A percentile compares a stretch with the other conserved stretches of the same genome.
phyloP scores from a whole-genome alignment of 352 stramenopile genomes.

The Pythium diclinum region DNA sequence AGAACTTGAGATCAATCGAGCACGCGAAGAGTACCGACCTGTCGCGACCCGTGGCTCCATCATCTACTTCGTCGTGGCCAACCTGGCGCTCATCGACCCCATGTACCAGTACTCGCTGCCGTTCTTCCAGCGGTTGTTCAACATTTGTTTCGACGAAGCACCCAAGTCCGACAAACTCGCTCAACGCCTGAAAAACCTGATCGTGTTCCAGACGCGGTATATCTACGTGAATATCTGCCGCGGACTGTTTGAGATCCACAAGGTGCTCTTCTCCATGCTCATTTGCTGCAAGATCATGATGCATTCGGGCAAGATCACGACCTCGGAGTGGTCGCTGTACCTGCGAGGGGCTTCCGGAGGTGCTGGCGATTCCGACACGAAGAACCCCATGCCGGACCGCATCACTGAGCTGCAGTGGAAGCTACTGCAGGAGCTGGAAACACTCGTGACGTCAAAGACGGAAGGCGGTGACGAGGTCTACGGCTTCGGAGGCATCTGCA shows the following conservation, averaged over 20 bases:
- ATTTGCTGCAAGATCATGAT: constrained; percentile 95
- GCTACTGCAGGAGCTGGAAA: constrained; percentile 75
- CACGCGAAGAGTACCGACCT: constrained; percentile 88
- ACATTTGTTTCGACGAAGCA: constrained; percentile 88
- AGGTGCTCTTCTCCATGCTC: constrained; percentile 92
- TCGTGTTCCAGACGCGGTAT: constrained; percentile 86
- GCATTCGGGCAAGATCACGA: constrained; percentile 64
- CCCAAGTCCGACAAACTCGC: constrained; percentile 51
- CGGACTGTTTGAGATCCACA: constrained; percentile 92
- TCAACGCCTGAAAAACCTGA: constrained; percentile 74
- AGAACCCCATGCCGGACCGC: constrained; percentile 62
- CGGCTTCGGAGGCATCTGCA: constrained; percentile 62
- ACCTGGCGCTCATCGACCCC: constrained; percentile 89
- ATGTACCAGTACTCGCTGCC: constrained; percentile 96
- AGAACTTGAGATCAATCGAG: constrained; percentile 88
- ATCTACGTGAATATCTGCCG: constrained; percentile 95
- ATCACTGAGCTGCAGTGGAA: constrained; percentile 84
- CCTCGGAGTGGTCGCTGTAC: constrained; percentile 88
- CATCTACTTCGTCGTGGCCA: constrained; percentile 95
- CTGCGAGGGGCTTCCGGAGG: constrained; percentile 52
- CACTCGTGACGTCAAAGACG: constrained; percentile 35
- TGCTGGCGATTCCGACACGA: constrained; percentile 25
- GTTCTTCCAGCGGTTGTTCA: constrained; percentile 92
- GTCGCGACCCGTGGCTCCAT: constrained; percentile 90
- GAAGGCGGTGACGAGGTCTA: constrained; percentile 20